Percentiles rank a stretch among this genome's conserved stretches.
phyloP scores from a whole-genome alignment of 306 rosid species.

The Prunus padus region DNA sequence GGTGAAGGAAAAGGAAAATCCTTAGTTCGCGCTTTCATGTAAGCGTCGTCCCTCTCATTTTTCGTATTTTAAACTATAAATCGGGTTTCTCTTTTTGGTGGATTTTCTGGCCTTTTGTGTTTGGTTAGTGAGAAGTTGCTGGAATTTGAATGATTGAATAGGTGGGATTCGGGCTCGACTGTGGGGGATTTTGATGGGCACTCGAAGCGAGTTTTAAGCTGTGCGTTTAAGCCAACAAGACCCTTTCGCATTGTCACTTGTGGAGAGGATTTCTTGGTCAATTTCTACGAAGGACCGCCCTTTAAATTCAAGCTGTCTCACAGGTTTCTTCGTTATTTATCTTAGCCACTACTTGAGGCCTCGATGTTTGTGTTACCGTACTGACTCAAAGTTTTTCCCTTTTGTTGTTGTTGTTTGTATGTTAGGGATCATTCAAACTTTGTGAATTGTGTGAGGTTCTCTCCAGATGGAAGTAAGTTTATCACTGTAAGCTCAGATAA shows the following conservation, averaged over 20 bases:
- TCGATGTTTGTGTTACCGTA: not conserved
- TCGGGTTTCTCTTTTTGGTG: not conserved
- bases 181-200: conserved; percentile 99
- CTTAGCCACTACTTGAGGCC: not conserved
- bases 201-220: conserved; percentile 83
- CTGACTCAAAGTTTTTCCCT: not conserved
- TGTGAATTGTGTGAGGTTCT: conserved; percentile 85
- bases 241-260: conserved; percentile 89
- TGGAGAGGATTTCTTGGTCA: conserved; percentile 89
- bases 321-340: conserved; percentile 44
- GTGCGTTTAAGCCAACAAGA: conserved; percentile 89
- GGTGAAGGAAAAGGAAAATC: conserved; percentile 94
- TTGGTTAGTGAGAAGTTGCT: conserved; percentile 5
- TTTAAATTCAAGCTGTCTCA: conserved; percentile 86
- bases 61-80: not conserved
- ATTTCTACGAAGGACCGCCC: conserved; percentile 95
- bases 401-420: conserved; percentile 4
- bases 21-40: conserved; percentile 93
- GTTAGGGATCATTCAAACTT: conserved; percentile 95
- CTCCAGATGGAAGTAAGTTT: conserved; percentile 92
- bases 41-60: not conserved
- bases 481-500: conserved; percentile 88
- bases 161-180: conserved; percentile 97
- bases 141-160: conserved; percentile 22
- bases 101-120: not conserved